Percentiles rank a stretch among this genome's conserved stretches.
These are phyloP conservation scores for Nadsonia commutata DNA, from an alignment of 1,139 yeast genomes.

Conservation along the genomic window DNA sequence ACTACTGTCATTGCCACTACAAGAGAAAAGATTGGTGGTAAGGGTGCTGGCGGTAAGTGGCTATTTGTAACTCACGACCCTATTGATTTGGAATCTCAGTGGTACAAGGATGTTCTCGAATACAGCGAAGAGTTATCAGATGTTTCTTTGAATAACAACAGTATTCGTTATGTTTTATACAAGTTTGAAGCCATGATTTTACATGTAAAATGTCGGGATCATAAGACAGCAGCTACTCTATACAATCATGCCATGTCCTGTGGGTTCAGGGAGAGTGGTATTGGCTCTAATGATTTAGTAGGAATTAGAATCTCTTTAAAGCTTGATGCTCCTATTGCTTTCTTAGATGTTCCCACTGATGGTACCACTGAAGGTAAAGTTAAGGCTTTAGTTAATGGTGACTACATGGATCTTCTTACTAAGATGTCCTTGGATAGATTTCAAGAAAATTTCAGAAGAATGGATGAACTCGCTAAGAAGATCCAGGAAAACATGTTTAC, in stretches of 20 bases:
- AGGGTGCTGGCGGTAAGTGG: conserved; percentile 79
- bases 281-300: conserved; percentile 64
- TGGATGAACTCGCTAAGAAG: conserved; percentile 33
- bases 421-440: conserved; percentile 39
- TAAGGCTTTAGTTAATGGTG: conserved; percentile 32
- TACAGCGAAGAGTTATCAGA: conserved; percentile 5
- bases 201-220: conserved; percentile 65
- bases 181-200: conserved; percentile 76
- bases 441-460: conserved; percentile 43
- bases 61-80: conserved; percentile 64
- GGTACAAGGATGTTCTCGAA: conserved; percentile 30
- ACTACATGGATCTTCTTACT: conserved; percentile 36
- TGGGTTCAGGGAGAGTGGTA: conserved; percentile 81
- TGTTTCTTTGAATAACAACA: conserved; percentile 3
- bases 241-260: conserved; percentile 65
- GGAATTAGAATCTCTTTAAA: conserved; percentile 62
- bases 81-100: conserved; percentile 28
- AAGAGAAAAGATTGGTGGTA: conserved; percentile 49
- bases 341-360: conserved; percentile 16
- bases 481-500: conserved; percentile 22
- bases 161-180: conserved; percentile 44
- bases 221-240: conserved; percentile 41
- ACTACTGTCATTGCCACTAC: conserved; percentile 14
- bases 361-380: conserved; percentile 16
- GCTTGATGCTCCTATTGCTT: conserved; percentile 63